A percentile compares a stretch with the other conserved stretches of the same genome.
Evolutionary conservation across 164 flowering plant species (phyloP).

Genomic region (Protea cynaroides): DNA sequence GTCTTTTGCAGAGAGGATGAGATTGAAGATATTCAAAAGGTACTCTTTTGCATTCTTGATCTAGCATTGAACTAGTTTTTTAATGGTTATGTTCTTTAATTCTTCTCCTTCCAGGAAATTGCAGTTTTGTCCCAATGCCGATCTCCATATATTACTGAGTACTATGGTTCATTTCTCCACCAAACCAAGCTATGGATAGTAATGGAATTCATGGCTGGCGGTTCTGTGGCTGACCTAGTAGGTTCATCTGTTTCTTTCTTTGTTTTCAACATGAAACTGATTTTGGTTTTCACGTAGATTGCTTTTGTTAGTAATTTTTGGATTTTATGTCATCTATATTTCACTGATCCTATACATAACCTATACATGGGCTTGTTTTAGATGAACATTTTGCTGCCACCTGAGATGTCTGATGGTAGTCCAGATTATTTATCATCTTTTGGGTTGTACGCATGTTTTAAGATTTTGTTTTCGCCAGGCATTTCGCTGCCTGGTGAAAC

Average conservation of each 20-base stretch:
- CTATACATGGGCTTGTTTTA: neutral
- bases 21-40: conserved; percentile 98
- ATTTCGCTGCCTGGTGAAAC: too few species aligned
- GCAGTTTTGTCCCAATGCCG: conserved; percentile 92
- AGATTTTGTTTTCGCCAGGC: too few species aligned
- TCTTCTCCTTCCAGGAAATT: conserved; percentile 70
- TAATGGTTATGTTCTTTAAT: conserved; percentile 6
- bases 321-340: neutral
- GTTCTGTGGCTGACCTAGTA: conserved; percentile 98
- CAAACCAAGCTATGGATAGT: conserved; percentile 96
- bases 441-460: too few species aligned
- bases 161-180: conserved; percentile 88
- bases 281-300: neutral
- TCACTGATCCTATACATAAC: neutral
- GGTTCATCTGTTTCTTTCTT: conserved; percentile 20
- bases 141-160: conserved; percentile 87
- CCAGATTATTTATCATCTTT: too few species aligned
- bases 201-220: conserved; percentile 99
- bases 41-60: conserved; percentile 20
- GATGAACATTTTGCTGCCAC: too few species aligned
- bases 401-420: too few species aligned
- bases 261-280: neutral
- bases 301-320: neutral
- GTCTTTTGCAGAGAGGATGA: conserved; percentile 84
- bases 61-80: neutral